Base-by-base conservation (phyloP, 2,329 filamentous ascomycete species). In the Fusarium sp. region DNA sequence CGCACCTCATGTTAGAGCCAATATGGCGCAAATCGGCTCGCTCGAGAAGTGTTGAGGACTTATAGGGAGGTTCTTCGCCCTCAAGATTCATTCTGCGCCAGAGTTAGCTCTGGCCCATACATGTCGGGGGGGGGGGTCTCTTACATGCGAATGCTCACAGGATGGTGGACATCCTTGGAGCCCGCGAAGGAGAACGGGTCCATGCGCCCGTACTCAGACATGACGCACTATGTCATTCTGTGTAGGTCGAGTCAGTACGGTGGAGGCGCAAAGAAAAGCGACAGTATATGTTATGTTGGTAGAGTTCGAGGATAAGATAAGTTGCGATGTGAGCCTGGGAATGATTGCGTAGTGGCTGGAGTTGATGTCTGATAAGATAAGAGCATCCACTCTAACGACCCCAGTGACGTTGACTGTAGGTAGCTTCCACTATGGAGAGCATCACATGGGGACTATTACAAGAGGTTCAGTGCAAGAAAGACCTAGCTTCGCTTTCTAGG, bases 181-280 rank as follows among this genome's bases (percentile, higher is more conserved):
- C 90, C 93, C 70, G 93, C 94, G 82, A 98, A 98, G 28, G 94
- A 97, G 80, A 97, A 97, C 51, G 94, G 91, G 81, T 99, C 96
- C 93, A 97, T 97, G 58, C 76, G 77, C 71, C 77, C 78, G 73
- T 78, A 79, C 62, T 80, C 77, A 69, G 77, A 57, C 77, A 80
- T 80, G 60, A 51, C 61, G 49, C 44, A 45, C 76, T 74, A 77
- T 68, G 60, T 70, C 76, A 77, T 77, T 36, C 45, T 48, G 43
- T 36, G 26, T 43, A 24, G 14, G 19, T 17, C 19, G 19, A 38
- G 7, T 9, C 32, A 21, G 15, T 7, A 20, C 17, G 7, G n/a
- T 21, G 20, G 34, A 38, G 17, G 20, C n/a, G 23, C 6, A 9
- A 34, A 34, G 28, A 39, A 19, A 19, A 42, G 44, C n/a, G 17